Conservation (phyloP, 345 rosid genomes). For the Aethionema arabicum region DNA sequence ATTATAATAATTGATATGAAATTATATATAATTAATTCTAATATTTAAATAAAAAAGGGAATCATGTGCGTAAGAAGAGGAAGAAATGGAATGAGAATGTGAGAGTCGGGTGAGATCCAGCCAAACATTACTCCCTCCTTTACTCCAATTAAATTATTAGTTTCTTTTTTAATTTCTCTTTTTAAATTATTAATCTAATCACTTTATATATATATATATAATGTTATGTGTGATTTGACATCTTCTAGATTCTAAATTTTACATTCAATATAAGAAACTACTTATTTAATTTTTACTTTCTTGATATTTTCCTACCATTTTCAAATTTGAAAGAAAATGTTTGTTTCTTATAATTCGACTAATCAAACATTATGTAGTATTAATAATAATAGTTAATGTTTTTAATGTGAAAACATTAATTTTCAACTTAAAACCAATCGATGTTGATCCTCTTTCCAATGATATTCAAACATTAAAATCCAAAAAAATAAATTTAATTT, state of each 20-base stretch:
- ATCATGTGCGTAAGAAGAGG: slow-evolving; percentile 40
- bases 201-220: slow-evolving; percentile 10
- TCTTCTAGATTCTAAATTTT: slow-evolving; percentile 12
- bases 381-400: too few relatives aligned
- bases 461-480: too few relatives aligned
- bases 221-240: background rate
- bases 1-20: background rate
- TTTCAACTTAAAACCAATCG: background rate
- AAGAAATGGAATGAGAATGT: slow-evolving; percentile 37
- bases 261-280: background rate
- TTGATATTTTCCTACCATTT: background rate
- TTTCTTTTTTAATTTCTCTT: slow-evolving; percentile 16
- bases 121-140: slow-evolving; percentile 39
- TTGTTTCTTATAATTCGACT: too few relatives aligned
- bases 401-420: too few relatives aligned
- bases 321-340: background rate
- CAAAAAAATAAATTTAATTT: background rate
- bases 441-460: background rate
- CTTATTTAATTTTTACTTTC: too few relatives aligned
- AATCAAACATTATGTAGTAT: too few relatives aligned
- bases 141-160: slow-evolving; percentile 10
- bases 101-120: slow-evolving; percentile 43
- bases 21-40: background rate
- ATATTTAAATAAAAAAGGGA: slow-evolving; percentile 19
- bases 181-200: background rate